These are phyloP conservation scores for Scenedesmus sp. DNA, from an alignment of 163 green algal genomes.

Conservation along the genomic window DNA sequence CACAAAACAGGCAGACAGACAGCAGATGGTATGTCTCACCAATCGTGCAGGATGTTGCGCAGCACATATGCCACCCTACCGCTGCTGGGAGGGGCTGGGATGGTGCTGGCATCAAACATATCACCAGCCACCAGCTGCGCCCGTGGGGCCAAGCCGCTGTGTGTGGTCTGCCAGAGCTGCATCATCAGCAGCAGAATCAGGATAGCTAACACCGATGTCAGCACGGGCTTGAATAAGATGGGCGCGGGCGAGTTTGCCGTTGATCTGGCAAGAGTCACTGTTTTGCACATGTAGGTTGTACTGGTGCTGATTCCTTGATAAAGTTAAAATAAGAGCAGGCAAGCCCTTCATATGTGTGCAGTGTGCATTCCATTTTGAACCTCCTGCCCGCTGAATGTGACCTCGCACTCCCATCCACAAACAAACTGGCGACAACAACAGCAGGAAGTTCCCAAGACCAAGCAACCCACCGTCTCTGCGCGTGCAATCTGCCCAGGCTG, in stretches of 20 bases:
- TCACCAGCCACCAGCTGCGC: slow-evolving; percentile 41
- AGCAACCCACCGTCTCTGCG: not conserved
- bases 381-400: too few species aligned
- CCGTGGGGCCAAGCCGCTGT: not conserved
- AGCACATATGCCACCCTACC: slow-evolving; percentile 25
- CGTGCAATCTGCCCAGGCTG: slow-evolving; percentile 13
- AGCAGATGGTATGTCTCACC: not conserved
- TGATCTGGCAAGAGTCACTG: too few species aligned
- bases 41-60: slow-evolving; percentile 49
- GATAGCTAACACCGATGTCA: not conserved
- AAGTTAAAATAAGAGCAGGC: too few species aligned
- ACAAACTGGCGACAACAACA: not conserved
- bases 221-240: too few species aligned
- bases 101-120: slow-evolving; percentile 28
- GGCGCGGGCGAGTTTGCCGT: too few species aligned
- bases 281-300: too few species aligned
- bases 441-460: not conserved
- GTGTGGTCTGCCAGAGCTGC: slow-evolving; percentile 9
- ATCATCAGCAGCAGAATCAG: not conserved
- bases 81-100: slow-evolving; percentile 15
- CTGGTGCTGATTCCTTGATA: too few species aligned
- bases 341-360: too few species aligned
- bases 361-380: too few species aligned
- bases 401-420: too few species aligned
- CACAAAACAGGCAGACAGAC: too few species aligned